phyloP scores from a whole-genome alignment of 2,329 filamentous ascomycete species.

The Pleomassaria siparia region DNA sequence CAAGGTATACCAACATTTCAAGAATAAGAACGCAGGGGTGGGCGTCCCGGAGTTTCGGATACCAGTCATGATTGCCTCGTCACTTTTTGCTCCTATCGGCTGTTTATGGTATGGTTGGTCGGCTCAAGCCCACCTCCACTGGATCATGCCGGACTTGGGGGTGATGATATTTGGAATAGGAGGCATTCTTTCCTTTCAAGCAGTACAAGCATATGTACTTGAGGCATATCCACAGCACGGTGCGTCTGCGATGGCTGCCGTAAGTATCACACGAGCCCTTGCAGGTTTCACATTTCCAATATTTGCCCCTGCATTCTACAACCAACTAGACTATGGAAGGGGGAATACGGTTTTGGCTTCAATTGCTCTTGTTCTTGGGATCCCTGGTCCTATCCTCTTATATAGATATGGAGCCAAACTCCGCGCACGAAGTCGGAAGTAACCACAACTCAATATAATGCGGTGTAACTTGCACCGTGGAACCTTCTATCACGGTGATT shows the following conservation, averaged over 20 bases:
- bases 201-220: slow-evolving; percentile 64
- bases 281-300: slow-evolving; percentile 61
- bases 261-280: slow-evolving; percentile 57
- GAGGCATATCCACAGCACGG: slow-evolving; percentile 58
- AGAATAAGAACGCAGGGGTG: slow-evolving; percentile 24
- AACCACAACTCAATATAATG: no score
- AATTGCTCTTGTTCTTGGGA: neutral
- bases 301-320: slow-evolving; percentile 60
- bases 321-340: slow-evolving; percentile 58
- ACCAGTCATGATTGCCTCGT: slow-evolving; percentile 59
- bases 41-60: slow-evolving; percentile 49
- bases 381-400: neutral
- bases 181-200: slow-evolving; percentile 58
- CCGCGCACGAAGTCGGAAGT: no score
- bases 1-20: slow-evolving; percentile 28
- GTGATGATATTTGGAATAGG: slow-evolving; percentile 51
- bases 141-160: slow-evolving; percentile 58
- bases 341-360: slow-evolving; percentile 56
- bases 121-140: slow-evolving; percentile 55
- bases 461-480: no score
- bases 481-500: no score
- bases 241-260: slow-evolving; percentile 60
- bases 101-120: slow-evolving; percentile 59
- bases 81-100: slow-evolving; percentile 52
- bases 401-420: neutral